Evolutionary conservation across 768 basidiomycete species (phyloP), one percentile per base, ranked within the genome.

Genomic region (Leccinum boreale): DNA sequence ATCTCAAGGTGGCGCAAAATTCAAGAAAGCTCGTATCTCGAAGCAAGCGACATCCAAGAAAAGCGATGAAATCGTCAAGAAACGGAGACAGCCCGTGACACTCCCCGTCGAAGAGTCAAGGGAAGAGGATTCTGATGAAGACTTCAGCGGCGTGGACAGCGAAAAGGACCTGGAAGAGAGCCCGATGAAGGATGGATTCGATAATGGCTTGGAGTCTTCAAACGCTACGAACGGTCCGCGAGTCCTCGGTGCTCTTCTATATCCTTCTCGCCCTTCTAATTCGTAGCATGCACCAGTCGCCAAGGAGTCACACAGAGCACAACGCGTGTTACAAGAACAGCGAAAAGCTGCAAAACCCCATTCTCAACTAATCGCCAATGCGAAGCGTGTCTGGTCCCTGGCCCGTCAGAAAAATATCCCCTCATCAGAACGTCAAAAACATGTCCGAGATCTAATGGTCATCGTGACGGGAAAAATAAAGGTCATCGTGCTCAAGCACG

Each of bases 401-500:
- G 88, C 88, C 1, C 83, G 85, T 55, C 82, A 89, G 72, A 89
- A 87, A 73, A 83, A 84, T 50, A 79, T 94, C 39, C 73, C 85
- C 0, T 75, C 85, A 21, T 72, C 82, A 24, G 89, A 95, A 65
- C 84, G 94, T 23, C 84, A 86, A 62, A 84, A 85, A 63, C 85
- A 92, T 50, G 77, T 96, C 57, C 76, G 80, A 48, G 81, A 84
- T 26, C 80, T 98, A 9, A 91, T 93, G 84, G 74, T 77, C 29
- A 79, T 87, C 47, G 85, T 94, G 21, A 83, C 88, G 21, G 93
- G 92, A 5, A 85, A 86, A 62, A 85, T 96, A 46, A 86, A 86
- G 58, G 93, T 94, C 31, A 85, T 96, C 36, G 87, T 90, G 2
- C 82, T 92, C 68, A 96, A 94, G 72, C 94, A 96, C 66, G 93